Evolutionary conservation across 2,329 filamentous ascomycete species (phyloP).

Genomic region (Botrytis squamosa): DNA sequence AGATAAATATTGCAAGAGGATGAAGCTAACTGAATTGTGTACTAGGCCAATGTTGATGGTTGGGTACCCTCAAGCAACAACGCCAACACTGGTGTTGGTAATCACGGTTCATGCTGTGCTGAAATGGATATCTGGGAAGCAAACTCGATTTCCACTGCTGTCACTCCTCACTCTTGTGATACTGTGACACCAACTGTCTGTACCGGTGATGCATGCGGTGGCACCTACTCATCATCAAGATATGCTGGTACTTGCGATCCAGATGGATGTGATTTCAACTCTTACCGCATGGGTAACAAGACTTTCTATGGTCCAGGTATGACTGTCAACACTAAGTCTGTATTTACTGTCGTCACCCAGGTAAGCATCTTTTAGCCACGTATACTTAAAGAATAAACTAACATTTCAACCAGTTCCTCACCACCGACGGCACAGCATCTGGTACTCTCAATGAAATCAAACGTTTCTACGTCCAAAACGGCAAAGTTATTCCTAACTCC

Average conservation of each 20-base stretch:
- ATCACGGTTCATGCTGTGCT: conserved; percentile 60
- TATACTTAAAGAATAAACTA: background rate
- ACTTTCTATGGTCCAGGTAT: conserved; percentile 55
- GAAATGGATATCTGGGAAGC: conserved; percentile 70
- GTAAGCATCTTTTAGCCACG: background rate
- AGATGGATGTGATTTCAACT: conserved; percentile 62
- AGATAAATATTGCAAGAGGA: background rate
- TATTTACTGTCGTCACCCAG: conserved; percentile 59
- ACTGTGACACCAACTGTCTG: conserved; percentile 42
- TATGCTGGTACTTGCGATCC: conserved; percentile 58
- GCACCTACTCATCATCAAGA: conserved; percentile 47
- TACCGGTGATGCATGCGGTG: conserved; percentile 41
- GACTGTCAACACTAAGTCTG: conserved; percentile 53
- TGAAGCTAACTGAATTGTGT: background rate
- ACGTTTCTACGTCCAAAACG: conserved; percentile 57
- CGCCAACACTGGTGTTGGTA: conserved; percentile 52
- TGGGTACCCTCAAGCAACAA: conserved; percentile 44
- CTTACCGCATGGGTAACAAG: conserved; percentile 56
- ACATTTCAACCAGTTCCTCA: conserved; percentile 11
- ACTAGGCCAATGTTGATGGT: conserved; percentile 16
- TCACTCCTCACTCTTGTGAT: conserved; percentile 59
- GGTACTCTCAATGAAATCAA: conserved; percentile 52
- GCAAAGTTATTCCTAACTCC: conserved; percentile 52
- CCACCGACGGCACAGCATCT: conserved; percentile 45
- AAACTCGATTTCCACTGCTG: conserved; percentile 56